Evolutionary conservation across 129 eudicot genomes (phyloP), one percentile per base, ranked within the genome.

Genomic region (Flaveria trinervia): DNA sequence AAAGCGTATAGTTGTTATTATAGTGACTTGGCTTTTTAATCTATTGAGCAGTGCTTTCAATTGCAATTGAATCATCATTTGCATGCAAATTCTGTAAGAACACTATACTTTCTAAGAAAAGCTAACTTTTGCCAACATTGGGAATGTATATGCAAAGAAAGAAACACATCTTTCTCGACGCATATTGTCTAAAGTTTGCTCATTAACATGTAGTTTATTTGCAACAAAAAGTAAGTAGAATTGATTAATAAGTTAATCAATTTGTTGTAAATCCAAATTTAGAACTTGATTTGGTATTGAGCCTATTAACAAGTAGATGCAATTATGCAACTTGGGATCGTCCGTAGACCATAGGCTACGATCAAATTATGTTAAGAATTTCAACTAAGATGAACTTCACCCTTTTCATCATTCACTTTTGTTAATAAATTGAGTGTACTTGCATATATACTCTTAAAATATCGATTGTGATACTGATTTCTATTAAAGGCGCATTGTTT

Each of bases 261-360:
- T 20, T 68, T 68, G 55, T 68, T 68, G 30, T 1, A 30, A 36
- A 55, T 39, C 36, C 55, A 5, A 36, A 30, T 9, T 30, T 28
- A 72, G 23, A 55, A 10, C 67, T 54, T 72, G 67, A 51, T 43
- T 72, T 18, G 77, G 77, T 55, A 5, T 55, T 61, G 36, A 36
- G 14, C 28, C 28, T 5, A 36, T 36, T 66, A 39, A 33, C 50
- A 39, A 66, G 71, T 66, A 66, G 13, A 66, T 4, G n/a, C 30
- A n/a, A 17, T 39, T 66, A 66, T 4, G 28, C 51, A 39, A 17
- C 41, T 39, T 39, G 51, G 51, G 71, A 66, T 39, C 26, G 11
- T 1, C 61, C 61, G 17, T 55, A 55, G 9, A 39, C 61, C 61
- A 55, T 55, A 55, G 9, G 56, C 71, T 67, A 67, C 18, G 18